Base-by-base conservation (phyloP, 164 flowering plant species). In the Vitis rotundifolia region DNA sequence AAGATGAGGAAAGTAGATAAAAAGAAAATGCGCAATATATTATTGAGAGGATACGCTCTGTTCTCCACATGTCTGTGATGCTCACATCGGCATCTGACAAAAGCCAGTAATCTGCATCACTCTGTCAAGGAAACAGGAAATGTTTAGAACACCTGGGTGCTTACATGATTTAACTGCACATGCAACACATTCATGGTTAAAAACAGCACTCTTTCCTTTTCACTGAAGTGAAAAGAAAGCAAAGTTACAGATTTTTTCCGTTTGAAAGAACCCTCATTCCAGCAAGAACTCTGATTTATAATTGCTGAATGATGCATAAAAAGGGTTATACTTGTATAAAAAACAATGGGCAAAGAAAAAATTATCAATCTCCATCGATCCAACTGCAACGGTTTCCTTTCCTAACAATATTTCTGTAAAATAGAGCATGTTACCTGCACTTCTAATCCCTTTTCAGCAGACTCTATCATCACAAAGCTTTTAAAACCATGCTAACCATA, bases 91-190 rank as follows among this genome's bases (percentile, higher is more conserved):
- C 85, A 75, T 92, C 96, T 50, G 93, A 83, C 58, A 84, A 76
- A 69, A 92, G 91, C 94, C 97, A 92, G 81, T 92, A 92, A 80
- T 92, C 97, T 16, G 93, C 86, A 77, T 89, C 91, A 68, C 83
- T 85, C 97, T 92, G 90, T 76, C 78, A 68, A 61, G 58, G 37
- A 63, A 72, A 47, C 52, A 66, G 49, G 16, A 75, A 58, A 63
- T 29, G 48, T 19, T 22, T 5, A 19, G 5, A 37, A 37, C 44
- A 37, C 44, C 44, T 22, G 26, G 3, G 56, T 50, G 48, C 11
- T 29, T 16, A 37, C 48, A 31, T n/a, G 11, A 6, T 44, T 2
- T 67, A 22, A 56, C 13, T 16, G 18, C 16, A 56, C 16, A 56
- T 56, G 19, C 5, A n/a, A 56, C 16, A 37, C 44, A 37, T 3